phyloP scores from a whole-genome alignment of 768 basidiomycete genomes.

The Rhodosporidiobolus sp. region DNA sequence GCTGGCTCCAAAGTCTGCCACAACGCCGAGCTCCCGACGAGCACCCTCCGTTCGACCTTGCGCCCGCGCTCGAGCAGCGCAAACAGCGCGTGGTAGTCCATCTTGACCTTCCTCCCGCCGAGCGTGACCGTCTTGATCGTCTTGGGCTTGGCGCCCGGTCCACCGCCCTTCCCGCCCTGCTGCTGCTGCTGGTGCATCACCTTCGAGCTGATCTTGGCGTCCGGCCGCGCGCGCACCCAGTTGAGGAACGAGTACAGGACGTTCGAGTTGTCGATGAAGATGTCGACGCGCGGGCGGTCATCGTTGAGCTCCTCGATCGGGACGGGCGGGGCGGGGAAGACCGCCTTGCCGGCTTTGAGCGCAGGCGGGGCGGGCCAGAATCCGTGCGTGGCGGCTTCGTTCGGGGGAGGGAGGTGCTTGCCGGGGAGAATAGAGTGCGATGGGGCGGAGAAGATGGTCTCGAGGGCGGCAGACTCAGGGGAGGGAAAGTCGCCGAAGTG shows the following conservation, averaged over 20 bases:
- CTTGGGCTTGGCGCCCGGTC: background rate
- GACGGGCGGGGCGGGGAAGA: conserved; percentile 30
- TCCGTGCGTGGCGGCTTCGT: conserved; percentile 24
- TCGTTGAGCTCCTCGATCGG: conserved; percentile 8
- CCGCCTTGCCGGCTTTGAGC: conserved; percentile 26
- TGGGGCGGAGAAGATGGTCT: conserved; percentile 11
- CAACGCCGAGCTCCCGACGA: conserved; percentile 76
- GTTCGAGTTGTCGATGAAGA: conserved; percentile 42
- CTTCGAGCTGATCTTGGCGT: conserved; percentile 20
- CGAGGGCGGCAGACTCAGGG: background rate
- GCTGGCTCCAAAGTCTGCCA: conserved; percentile 77
- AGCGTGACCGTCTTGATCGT: conserved; percentile 27
- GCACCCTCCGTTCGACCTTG: conserved; percentile 66
- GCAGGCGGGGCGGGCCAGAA: conserved; percentile 36
- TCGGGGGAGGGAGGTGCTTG: conserved; percentile 16
- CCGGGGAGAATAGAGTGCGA: conserved; percentile 11
- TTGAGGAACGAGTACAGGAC: conserved; percentile 40
- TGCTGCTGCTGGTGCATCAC: background rate
- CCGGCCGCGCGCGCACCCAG: conserved; percentile 36
- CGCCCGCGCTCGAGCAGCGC: conserved; percentile 79
- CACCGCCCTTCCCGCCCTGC: background rate
- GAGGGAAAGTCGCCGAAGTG: conserved; percentile 61
- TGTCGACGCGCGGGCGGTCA: conserved; percentile 28
- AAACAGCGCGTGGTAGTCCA: conserved; percentile 74
- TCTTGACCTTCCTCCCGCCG: conserved; percentile 48